phyloP scores from a whole-genome alignment of 1,284 basidiomycete genomes.

The Trametes hirsuta region DNA sequence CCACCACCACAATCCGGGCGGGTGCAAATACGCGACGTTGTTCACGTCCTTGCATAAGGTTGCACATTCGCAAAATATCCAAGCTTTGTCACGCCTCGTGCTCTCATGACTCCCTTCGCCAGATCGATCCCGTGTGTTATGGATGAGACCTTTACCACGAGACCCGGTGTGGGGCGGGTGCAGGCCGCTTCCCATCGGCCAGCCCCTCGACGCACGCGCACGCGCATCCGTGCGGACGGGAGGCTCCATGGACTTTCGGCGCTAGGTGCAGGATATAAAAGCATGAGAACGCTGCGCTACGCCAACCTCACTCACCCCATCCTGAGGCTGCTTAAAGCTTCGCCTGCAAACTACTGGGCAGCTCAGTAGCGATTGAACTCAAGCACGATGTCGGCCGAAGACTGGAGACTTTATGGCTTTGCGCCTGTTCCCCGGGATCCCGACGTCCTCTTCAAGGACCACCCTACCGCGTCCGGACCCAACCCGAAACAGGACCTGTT shows the following conservation, averaged over 20 bases:
- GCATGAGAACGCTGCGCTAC: no score
- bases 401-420: constrained; percentile 45
- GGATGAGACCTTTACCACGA: no score
- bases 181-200: no score
- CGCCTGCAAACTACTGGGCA: neutral
- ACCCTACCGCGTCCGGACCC: constrained; percentile 49
- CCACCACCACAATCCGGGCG: no score
- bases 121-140: neutral
- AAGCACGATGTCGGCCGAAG: constrained; percentile 9
- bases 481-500: constrained; percentile 51
- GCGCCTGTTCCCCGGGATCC: constrained; percentile 53
- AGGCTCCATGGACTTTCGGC: no score
- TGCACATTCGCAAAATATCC: no score
- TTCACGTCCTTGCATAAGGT: no score
- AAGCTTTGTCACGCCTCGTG: neutral
- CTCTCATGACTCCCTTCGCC: neutral
- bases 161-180: no score
- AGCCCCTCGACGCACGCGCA: no score
- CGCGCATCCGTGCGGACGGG: no score
- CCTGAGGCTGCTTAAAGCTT: neutral
- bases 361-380: neutral
- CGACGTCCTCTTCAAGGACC: constrained; percentile 50
- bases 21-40: no score
- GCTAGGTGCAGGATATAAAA: no score
- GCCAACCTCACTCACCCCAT: neutral